phyloP scores from a whole-genome alignment of 2,329 filamentous ascomycete genomes.

The Ophiocordyceps polyrhachis-furcata region DNA sequence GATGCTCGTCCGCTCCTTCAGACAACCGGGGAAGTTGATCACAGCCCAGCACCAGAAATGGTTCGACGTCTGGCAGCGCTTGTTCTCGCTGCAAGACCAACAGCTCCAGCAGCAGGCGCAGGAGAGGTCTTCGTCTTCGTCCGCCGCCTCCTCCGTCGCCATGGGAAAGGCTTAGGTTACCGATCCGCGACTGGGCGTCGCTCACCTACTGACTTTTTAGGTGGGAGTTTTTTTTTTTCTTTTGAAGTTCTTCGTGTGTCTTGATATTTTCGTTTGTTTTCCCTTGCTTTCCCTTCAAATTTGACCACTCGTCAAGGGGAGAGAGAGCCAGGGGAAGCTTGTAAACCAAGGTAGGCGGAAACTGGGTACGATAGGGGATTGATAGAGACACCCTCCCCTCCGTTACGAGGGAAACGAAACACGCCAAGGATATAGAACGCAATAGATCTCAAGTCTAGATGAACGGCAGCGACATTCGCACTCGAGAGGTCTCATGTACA shows the following conservation, averaged over 20 bases:
- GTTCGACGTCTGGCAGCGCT: conserved; percentile 55
- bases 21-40: conserved; percentile 40
- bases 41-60: conserved; percentile 53
- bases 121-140: neutral
- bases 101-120: neutral
- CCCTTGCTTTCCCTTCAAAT: no score
- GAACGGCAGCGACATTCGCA: no score
- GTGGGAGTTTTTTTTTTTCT: neutral
- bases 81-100: conserved; percentile 29
- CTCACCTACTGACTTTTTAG: neutral
- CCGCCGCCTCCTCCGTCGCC: conserved; percentile 4
- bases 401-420: no score
- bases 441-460: no score
- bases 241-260: no score
- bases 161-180: conserved; percentile 12
- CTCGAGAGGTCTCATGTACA: no score
- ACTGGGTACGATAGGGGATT: no score
- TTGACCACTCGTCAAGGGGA: neutral
- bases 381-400: no score
- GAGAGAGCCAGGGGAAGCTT: no score
- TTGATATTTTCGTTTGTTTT: no score
- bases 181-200: neutral
- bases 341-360: no score
- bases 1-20: conserved; percentile 53
- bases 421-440: no score